These are phyloP conservation scores for Tulasnella sp. DNA, from an alignment of 768 basidiomycete species.

Conservation along the genomic window DNA sequence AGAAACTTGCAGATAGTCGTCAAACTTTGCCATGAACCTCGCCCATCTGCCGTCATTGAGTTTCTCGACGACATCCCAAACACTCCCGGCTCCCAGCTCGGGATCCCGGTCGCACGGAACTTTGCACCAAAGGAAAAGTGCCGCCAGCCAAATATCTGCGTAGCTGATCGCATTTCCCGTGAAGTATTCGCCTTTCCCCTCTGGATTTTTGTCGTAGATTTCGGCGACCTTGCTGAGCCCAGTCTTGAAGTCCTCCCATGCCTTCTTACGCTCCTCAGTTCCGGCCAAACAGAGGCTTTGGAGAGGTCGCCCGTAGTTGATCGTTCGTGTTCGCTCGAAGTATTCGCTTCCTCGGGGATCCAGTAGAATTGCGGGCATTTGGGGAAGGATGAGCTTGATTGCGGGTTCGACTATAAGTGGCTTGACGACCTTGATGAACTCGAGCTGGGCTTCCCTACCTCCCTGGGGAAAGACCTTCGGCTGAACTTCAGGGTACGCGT, in stretches of 20 bases:
- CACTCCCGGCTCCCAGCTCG: constrained; percentile 29
- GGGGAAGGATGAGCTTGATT: constrained; percentile 46
- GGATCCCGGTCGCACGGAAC: constrained; percentile 42
- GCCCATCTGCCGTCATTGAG: constrained; percentile 66
- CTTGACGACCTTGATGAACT: constrained; percentile 45
- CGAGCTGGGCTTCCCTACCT: constrained; percentile 50
- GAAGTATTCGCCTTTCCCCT: constrained; percentile 2
- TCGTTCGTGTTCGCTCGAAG: not conserved
- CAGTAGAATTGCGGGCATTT: constrained; percentile 24
- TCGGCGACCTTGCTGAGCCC: not conserved
- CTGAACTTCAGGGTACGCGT: constrained; percentile 37
- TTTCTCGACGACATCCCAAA: constrained; percentile 51
- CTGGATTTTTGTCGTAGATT: constrained; percentile 3
- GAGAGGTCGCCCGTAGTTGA: not conserved
- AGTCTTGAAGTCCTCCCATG: constrained; percentile 3
- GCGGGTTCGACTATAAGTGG: not conserved
- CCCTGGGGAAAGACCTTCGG: constrained; percentile 63
- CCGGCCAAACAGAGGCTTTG: not conserved
- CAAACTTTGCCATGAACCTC: constrained; percentile 36
- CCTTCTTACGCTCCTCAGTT: not conserved
- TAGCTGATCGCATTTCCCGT: constrained; percentile 58
- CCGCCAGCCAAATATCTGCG: constrained; percentile 63
- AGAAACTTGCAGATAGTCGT: not conserved
- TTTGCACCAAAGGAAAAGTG: constrained; percentile 63
- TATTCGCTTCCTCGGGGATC: constrained; percentile 2